Percentiles rank a stretch among this genome's conserved stretches.
These are phyloP conservation scores for Cryptosporidium andersoni DNA, from an alignment of 169 alveolate genomes.

Conservation along the genomic window DNA sequence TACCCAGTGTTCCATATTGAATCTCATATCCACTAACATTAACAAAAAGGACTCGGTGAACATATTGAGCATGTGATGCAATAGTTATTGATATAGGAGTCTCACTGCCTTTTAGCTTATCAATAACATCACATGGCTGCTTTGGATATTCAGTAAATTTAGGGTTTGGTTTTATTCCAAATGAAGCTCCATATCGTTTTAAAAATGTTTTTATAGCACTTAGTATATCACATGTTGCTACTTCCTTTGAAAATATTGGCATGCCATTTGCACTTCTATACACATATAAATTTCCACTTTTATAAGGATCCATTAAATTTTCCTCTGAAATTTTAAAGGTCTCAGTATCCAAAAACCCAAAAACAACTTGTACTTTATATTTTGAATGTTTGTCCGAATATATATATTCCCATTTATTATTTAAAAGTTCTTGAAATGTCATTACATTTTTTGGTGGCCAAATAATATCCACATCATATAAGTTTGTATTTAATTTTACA, in stretches of 20 bases:
- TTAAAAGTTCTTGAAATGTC: constrained; percentile 22
- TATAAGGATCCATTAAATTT: not conserved
- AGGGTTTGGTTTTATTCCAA: constrained; percentile 23
- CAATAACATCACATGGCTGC: constrained; percentile 8
- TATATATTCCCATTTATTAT: not conserved
- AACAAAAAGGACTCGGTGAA: constrained; percentile 20
- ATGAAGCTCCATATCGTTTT: constrained; percentile 1
- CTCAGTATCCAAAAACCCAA: constrained; percentile 9
- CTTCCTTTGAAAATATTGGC: constrained; percentile 49
- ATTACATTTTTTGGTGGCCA: constrained; percentile 7
- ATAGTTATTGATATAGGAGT: too few species aligned
- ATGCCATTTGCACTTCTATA: constrained; percentile 45
- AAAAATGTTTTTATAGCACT: constrained; percentile 44
- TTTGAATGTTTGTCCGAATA: constrained; percentile 15
- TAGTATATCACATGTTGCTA: constrained; percentile 28
- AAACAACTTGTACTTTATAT: constrained; percentile 34
- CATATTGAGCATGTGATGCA: constrained; percentile 11
- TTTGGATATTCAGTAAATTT: not conserved
- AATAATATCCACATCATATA: not conserved
- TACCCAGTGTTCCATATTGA: constrained; percentile 63
- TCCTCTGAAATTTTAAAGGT: not conserved
- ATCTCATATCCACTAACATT: constrained; percentile 58
- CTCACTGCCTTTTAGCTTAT: too few species aligned
- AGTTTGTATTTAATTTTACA: constrained; percentile 25
- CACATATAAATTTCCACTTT: constrained; percentile 17